Evolutionary conservation across 768 basidiomycete species (phyloP).

Genomic region (Goffeauzyma gilvescens): DNA sequence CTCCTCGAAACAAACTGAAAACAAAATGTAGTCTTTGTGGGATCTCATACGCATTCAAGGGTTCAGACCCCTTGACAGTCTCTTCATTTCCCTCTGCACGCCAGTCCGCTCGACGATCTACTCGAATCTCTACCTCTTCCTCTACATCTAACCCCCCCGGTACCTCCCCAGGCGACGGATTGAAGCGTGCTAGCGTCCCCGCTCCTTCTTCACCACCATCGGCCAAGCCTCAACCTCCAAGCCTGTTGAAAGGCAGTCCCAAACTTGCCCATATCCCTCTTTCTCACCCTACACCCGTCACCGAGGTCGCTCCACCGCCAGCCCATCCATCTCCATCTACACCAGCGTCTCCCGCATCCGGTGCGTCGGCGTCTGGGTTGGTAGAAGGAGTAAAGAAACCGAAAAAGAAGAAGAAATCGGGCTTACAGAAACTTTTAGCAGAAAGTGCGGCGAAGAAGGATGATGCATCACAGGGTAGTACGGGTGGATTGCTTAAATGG

Average conservation of each 20-base stretch:
- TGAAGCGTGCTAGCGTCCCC: too few relatives aligned
- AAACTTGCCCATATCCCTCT: constrained; percentile 7
- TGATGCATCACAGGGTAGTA: constrained; percentile 1
- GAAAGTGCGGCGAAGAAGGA: constrained; percentile 5
- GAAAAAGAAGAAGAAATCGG: constrained; percentile 12
- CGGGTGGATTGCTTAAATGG: not conserved
- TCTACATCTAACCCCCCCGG: too few relatives aligned
- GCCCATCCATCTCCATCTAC: not conserved
- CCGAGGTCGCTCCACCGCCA: constrained; percentile 1
- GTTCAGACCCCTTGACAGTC: not conserved
- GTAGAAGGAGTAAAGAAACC: not conserved
- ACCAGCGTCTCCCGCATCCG: not conserved
- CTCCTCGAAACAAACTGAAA: not conserved
- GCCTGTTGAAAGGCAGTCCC: constrained; percentile 3
- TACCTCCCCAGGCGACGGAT: too few relatives aligned
- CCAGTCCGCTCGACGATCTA: not conserved
- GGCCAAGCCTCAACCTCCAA: constrained; percentile 1
- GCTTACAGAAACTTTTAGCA: constrained; percentile 8
- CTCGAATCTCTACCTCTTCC: not conserved
- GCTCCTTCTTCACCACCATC: not conserved
- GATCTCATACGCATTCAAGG: not conserved
- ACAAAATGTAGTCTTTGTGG: constrained; percentile 2
- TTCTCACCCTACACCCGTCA: constrained; percentile 5
- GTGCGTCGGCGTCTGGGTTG: constrained; percentile 1
- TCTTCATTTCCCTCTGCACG: constrained; percentile 2